phyloP scores from a whole-genome alignment of 2,329 filamentous ascomycete species.

The Penicillium aurantiogriseum region DNA sequence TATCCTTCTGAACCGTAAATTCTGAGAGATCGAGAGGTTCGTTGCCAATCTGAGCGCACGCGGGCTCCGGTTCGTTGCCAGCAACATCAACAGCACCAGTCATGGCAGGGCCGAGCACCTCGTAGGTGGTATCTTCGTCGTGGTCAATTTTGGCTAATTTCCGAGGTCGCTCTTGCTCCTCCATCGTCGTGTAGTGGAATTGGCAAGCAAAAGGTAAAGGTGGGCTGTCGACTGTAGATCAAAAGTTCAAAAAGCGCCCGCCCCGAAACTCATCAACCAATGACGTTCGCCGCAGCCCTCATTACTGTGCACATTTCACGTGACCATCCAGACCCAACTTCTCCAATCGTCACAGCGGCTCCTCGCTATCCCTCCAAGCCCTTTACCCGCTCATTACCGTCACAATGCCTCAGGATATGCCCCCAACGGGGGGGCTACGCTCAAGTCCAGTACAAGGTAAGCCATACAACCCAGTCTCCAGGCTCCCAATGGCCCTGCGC shows the following conservation, averaged over 20 bases:
- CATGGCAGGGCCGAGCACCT: slow-evolving; percentile 31
- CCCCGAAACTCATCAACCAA: slow-evolving; percentile 25
- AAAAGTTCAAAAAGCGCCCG: slow-evolving; percentile 17
- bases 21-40: slow-evolving; percentile 10
- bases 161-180: slow-evolving; percentile 54
- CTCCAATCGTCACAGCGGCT: slow-evolving; percentile 23
- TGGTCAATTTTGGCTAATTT: slow-evolving; percentile 56
- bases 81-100: slow-evolving; percentile 27
- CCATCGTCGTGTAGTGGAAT: slow-evolving; percentile 43
- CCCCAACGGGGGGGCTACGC: slow-evolving; percentile 92
- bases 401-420: slow-evolving; percentile 96
- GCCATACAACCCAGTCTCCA: slow-evolving; percentile 28
- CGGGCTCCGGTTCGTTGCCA: slow-evolving; percentile 14
- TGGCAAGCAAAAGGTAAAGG: not conserved
- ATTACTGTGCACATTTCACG: slow-evolving; percentile 34
- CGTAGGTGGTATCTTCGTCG: slow-evolving; percentile 18
- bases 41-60: slow-evolving; percentile 9
- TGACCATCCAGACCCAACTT: slow-evolving; percentile 33
- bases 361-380: slow-evolving; percentile 19
- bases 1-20: not conserved
- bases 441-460: slow-evolving; percentile 94
- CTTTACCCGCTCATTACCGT: slow-evolving; percentile 23
- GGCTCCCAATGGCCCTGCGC: not conserved
- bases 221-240: slow-evolving; percentile 20
- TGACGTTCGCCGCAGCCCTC: slow-evolving; percentile 25